Evolutionary conservation across 768 basidiomycete genomes (phyloP), one percentile per base, ranked within the genome.

Genomic region (Tubosaeta sp.): DNA sequence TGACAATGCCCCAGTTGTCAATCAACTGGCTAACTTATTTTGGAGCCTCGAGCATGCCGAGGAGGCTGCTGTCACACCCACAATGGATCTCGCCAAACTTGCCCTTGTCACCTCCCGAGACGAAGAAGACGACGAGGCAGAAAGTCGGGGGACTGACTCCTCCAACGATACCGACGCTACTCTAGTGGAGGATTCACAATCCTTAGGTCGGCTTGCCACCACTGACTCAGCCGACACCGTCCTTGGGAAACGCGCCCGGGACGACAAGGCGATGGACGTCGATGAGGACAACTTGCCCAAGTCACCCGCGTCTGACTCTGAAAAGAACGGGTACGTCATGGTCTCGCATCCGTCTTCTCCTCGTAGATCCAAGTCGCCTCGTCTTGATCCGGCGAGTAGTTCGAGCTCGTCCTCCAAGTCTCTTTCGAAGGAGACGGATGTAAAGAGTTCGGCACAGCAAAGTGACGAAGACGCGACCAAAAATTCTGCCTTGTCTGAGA

Each of bases 161-260:
- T 91, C 90, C 19, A 88, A 91, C 56, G 90, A 91, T 63, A 91
- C 89, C 1, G 90, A 92, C 67, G 90, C 90, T 14, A 93, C 91
- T 12, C 78, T 93, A 31, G 91, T 93, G 46, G 91, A 93, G 52
- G 90, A 91, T 65, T 81, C 72, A 39, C 72, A 76, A 52, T 64
- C 68, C 12, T 50, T 62, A 38, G 58, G 58, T 6, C 58, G 62
- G 22, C 51, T 66, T 33, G 46, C 56, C 11, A 65, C 34, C 11
- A 41, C 42, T 3, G 66, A 66, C 26, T 75, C 77, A 19, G 73
- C 75, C 4, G 71, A 67, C 26, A 79, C 82, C 37, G 80, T 90
- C 0, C 77, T 90, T 26, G 88, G 88, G 19, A 91, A 91, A 68
- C 79, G 88, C 25, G 66, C 72, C 33, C 76, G 87, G 17, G 83